Conservation (phyloP, 345 rosid species). For the Ricinus communis region DNA sequence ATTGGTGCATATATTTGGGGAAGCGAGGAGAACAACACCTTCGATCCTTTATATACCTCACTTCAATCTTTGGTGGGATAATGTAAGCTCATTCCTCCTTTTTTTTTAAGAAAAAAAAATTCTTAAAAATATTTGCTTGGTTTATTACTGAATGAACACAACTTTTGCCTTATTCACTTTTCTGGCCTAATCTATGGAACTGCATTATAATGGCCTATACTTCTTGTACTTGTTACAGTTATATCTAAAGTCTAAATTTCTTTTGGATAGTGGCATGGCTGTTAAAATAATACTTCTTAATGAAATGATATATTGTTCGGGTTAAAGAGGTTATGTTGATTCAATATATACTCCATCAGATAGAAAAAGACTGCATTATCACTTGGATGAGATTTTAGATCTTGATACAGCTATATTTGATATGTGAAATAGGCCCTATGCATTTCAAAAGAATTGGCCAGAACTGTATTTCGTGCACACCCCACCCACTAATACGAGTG, state of each 20-base stretch:
- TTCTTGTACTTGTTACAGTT: background rate
- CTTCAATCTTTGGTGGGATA: constrained; percentile 98
- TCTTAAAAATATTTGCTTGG: too few relatives aligned
- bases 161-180: too few relatives aligned
- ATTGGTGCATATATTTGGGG: constrained; percentile 93
- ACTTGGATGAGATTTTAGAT: background rate
- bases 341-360: background rate
- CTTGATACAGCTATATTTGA: background rate
- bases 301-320: background rate
- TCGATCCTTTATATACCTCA: constrained; percentile 90
- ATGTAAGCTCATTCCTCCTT: constrained; percentile 50
- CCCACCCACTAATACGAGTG: too few relatives aligned
- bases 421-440: background rate
- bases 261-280: background rate
- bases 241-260: background rate
- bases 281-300: background rate
- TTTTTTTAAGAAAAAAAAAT: background rate
- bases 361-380: background rate
- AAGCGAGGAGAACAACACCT: constrained; percentile 96
- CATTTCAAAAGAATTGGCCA: background rate
- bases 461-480: background rate
- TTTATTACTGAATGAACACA: too few relatives aligned
- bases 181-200: too few relatives aligned
- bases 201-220: too few relatives aligned
- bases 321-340: background rate